Conservation (phyloP, 768 basidiomycete species). For the Suillus clintonianus region DNA sequence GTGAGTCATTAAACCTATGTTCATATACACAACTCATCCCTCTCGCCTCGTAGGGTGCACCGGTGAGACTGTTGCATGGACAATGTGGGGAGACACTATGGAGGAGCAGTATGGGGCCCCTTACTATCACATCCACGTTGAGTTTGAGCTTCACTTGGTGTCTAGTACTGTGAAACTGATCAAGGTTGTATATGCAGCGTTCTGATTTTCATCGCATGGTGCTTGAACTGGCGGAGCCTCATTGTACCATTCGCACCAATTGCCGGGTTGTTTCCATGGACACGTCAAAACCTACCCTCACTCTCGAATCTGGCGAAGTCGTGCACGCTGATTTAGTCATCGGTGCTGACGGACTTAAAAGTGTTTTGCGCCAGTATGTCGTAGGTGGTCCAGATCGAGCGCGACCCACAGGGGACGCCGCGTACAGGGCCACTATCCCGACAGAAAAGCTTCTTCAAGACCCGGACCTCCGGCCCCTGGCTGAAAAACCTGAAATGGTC, state of each 20-base stretch:
- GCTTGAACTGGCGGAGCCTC: conserved; percentile 36
- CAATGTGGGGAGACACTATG: conserved; percentile 36
- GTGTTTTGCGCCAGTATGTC: conserved; percentile 46
- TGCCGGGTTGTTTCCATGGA: conserved; percentile 39
- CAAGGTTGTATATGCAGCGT: conserved; percentile 26
- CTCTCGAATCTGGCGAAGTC: conserved; percentile 44
- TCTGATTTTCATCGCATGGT: conserved; percentile 49
- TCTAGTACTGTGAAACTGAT: not conserved
- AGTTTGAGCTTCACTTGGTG: not conserved
- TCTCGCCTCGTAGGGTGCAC: conserved; percentile 25
- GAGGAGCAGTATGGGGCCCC: conserved; percentile 34
- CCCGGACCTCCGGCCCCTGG: conserved; percentile 50
- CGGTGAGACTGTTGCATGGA: conserved; percentile 39
- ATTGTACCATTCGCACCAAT: conserved; percentile 37
- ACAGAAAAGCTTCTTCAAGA: conserved; percentile 47
- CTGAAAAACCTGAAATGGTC: conserved; percentile 54
- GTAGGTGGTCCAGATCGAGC: conserved; percentile 49
- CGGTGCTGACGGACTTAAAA: conserved; percentile 57
- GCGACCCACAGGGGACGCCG: conserved; percentile 62
- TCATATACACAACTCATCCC: not conserved
- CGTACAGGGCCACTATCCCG: conserved; percentile 57
- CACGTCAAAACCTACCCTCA: conserved; percentile 34
- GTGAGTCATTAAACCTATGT: conserved; percentile 22
- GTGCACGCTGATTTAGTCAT: conserved; percentile 46
- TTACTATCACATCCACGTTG: conserved; percentile 37